Conservation (phyloP, 2,329 filamentous ascomycete species). For the Scolecobasidium constrictum region DNA sequence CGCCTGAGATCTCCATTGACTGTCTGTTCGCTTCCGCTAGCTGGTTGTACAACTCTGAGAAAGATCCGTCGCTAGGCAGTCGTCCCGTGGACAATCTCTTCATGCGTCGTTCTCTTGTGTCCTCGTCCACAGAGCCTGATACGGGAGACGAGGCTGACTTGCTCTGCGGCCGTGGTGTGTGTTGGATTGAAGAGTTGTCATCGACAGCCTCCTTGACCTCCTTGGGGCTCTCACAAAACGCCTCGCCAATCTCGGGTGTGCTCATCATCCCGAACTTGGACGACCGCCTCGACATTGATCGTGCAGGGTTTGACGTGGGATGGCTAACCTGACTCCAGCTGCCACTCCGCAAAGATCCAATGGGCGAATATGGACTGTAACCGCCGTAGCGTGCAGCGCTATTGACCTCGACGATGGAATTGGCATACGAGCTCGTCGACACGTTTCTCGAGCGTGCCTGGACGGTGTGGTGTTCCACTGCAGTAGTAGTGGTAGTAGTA, state of each 20-base stretch:
- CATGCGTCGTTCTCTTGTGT: slow-evolving; percentile 1
- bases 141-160: not conserved
- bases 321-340: slow-evolving; percentile 26
- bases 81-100: slow-evolving; percentile 8
- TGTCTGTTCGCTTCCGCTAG: slow-evolving; percentile 13
- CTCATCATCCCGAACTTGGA: slow-evolving; percentile 4
- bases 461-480: slow-evolving; percentile 14
- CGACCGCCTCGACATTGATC: slow-evolving; percentile 12
- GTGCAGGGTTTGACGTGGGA: slow-evolving; percentile 13
- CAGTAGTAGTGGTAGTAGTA: slow-evolving; percentile 35
- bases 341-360: slow-evolving; percentile 46
- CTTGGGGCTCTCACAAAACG: not conserved
- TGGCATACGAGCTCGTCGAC: slow-evolving; percentile 32
- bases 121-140: not conserved
- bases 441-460: slow-evolving; percentile 26
- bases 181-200: slow-evolving; percentile 1
- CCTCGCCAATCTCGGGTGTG: slow-evolving; percentile 5
- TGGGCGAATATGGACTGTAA: slow-evolving; percentile 55
- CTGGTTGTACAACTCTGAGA: slow-evolving; percentile 18
- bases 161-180: not conserved
- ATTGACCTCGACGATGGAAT: slow-evolving; percentile 62
- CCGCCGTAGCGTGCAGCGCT: slow-evolving; percentile 55
- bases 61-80: slow-evolving; percentile 7
- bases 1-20: slow-evolving; percentile 1
- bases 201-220: not conserved